Conservation (phyloP, 2,329 filamentous ascomycete genomes). For the Curvularia sp. region DNA sequence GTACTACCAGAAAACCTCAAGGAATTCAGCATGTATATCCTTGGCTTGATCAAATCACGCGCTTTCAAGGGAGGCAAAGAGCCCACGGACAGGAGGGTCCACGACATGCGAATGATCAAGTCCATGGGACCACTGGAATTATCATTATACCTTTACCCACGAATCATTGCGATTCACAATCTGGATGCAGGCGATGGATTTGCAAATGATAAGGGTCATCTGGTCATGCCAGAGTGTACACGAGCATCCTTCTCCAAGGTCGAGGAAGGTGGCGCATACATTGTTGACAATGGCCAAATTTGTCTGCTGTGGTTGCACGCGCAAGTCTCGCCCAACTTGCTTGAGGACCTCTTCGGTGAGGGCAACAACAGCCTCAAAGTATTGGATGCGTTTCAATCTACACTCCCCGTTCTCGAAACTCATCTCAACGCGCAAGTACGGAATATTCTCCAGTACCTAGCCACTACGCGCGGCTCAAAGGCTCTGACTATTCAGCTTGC, state of each 20-base stretch:
- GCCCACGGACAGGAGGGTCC: slow-evolving; percentile 85
- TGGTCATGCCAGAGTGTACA: slow-evolving; percentile 80
- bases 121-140: slow-evolving; percentile 86
- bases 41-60: slow-evolving; percentile 86
- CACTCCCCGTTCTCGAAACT: slow-evolving; percentile 84
- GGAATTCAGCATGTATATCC: slow-evolving; percentile 95
- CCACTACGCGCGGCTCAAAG: slow-evolving; percentile 81
- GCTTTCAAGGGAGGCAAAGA: slow-evolving; percentile 93
- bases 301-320: slow-evolving; percentile 91
- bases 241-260: slow-evolving; percentile 86
- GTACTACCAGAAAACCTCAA: slow-evolving; percentile 96
- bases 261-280: slow-evolving; percentile 90
- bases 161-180: slow-evolving; percentile 91
- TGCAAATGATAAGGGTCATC: slow-evolving; percentile 86
- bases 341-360: slow-evolving; percentile 88
- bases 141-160: slow-evolving; percentile 91
- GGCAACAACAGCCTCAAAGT: slow-evolving; percentile 73
- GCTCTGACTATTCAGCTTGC: slow-evolving; percentile 89
- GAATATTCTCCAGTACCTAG: slow-evolving; percentile 89
- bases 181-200: slow-evolving; percentile 88
- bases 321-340: slow-evolving; percentile 89
- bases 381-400: slow-evolving; percentile 81
- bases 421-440: slow-evolving; percentile 94
- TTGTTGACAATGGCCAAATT: slow-evolving; percentile 94
- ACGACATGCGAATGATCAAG: slow-evolving; percentile 89